Percentiles rank a stretch among this genome's conserved stretches.
These are phyloP conservation scores for Colletotrichum musicola DNA, from an alignment of 2,329 filamentous ascomycete genomes.

Conservation along the genomic window DNA sequence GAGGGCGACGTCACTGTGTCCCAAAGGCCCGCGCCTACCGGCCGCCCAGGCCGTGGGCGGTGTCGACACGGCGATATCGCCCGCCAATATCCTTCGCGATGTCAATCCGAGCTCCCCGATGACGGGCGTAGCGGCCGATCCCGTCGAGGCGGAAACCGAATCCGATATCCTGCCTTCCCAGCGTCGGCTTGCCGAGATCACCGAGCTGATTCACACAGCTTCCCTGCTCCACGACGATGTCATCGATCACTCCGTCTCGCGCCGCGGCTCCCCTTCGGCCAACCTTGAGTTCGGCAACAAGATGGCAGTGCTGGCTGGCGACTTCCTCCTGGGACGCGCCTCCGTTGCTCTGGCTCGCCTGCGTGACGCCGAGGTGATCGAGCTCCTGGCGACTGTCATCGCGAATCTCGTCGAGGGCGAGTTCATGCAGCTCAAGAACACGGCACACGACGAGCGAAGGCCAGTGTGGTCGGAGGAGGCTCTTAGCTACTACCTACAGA, in stretches of 20 bases:
- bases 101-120: conserved; percentile 78
- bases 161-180: conserved; percentile 91
- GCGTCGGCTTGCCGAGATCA: conserved; percentile 92
- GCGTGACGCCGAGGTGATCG: conserved; percentile 92
- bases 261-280: conserved; percentile 86
- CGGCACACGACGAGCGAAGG: conserved; percentile 85
- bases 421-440: conserved; percentile 99
- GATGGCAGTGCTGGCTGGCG: conserved; percentile 98
- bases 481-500: conserved; percentile 93
- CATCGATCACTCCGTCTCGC: conserved; percentile 90
- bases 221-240: conserved; percentile 98
- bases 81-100: conserved; percentile 76
- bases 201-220: conserved; percentile 96
- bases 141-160: conserved; percentile 59
- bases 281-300: conserved; percentile 99
- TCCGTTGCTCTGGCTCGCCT: conserved; percentile 93
- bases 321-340: conserved; percentile 92
- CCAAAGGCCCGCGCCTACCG: conserved; percentile 65
- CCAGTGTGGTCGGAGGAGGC: conserved; percentile 90
- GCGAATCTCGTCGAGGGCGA: conserved; percentile 98
- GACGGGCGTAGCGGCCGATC: conserved; percentile 54
- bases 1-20: conserved; percentile 84
- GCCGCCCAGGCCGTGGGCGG: conserved; percentile 56
- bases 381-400: conserved; percentile 94
- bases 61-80: conserved; percentile 69